Evolutionary conservation across 2,329 filamentous ascomycete species (phyloP), one percentile per base, ranked within the genome.

Genomic region (Raffaelea arxii): DNA sequence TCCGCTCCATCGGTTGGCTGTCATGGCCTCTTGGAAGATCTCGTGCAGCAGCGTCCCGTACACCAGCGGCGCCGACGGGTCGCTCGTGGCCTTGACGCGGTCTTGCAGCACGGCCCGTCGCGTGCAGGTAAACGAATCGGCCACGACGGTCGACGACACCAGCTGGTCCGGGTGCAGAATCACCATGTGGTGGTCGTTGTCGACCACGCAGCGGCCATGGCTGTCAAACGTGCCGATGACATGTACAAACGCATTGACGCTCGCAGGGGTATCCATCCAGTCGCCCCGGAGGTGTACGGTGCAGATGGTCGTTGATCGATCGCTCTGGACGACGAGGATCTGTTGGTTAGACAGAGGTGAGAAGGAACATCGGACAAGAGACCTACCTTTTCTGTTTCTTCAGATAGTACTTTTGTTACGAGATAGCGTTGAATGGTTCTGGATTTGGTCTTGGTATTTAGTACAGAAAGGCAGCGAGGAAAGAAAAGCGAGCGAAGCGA

Each of bases 21-120:
- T 80, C 58, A 98, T 68, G 2, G 90, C 89, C 59, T 90, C 83
- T 61, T 98, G 92, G 55, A 98, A 97, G 21, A 97, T 80, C 60
- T 97, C 91, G 61, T 98, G 92, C 14, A 98, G 75, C 48, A 98
- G 83, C 32, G 86, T 92, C 41, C 92, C 92, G 59, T 97, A 97
- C 1, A 97, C 80, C 56, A 95, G 80, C 1, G 90, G 80, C 27
- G 85, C 77, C 39, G 81, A 86, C 3, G 86, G 75, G 53, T 88
- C 85, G 56, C 82, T 84, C 0, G 89, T 91, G 9, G 88, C 87
- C 64, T 97, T 97, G 56, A 98, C 84, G 25, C 92, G 83, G 62
- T 98, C 91, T 62, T 97, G 90, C 23, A 98, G 75, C 2, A 97
- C 91, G 25, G 92, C 89, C 53, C 91, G 84, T 18, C 92, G 84